A percentile compares a stretch with the other conserved stretches of the same genome.
Conservation (phyloP, 164 flowering plant species). For the Saururus chinensis region DNA sequence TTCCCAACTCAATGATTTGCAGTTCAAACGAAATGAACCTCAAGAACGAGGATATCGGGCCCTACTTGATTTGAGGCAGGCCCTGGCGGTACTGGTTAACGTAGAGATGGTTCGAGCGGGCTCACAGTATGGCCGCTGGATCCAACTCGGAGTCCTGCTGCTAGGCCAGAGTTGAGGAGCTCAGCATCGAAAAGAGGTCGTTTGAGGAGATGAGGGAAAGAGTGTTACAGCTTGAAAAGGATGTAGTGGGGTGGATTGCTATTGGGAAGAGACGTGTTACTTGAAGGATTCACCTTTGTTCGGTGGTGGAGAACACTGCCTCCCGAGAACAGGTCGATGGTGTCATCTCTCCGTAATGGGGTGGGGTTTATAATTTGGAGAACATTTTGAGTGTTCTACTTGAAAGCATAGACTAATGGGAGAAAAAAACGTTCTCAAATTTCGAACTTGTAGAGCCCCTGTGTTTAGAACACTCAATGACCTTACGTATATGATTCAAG, state of each 20-base stretch:
- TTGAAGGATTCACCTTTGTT: constrained; percentile 48
- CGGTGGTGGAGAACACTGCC: constrained; percentile 67
- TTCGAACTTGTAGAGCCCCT: no score
- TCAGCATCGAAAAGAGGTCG: constrained; percentile 7
- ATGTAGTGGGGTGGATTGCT: constrained; percentile 19
- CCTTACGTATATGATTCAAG: no score
- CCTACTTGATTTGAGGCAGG: constrained; percentile 52
- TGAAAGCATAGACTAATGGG: no score
- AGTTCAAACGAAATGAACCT: no score
- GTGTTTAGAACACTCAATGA: no score
- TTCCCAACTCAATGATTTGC: no score
- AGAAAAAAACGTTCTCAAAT: no score
- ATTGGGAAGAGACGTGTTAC: constrained; percentile 29
- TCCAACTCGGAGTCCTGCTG: constrained; percentile 36
- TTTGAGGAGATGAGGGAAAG: constrained; percentile 22
- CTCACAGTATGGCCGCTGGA: constrained; percentile 5
- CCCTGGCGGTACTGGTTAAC: constrained; percentile 59
- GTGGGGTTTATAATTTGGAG: no score
- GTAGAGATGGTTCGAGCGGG: constrained; percentile 59
- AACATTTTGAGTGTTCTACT: not conserved
- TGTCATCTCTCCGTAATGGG: constrained; percentile 6
- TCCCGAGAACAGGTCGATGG: constrained; percentile 15
- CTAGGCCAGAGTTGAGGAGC: constrained; percentile 67
- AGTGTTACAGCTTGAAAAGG: constrained; percentile 23
- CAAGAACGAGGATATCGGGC: constrained; percentile 55